phyloP scores from a whole-genome alignment of 371 early-diverging fungal genomes.

The Circinella minor region DNA sequence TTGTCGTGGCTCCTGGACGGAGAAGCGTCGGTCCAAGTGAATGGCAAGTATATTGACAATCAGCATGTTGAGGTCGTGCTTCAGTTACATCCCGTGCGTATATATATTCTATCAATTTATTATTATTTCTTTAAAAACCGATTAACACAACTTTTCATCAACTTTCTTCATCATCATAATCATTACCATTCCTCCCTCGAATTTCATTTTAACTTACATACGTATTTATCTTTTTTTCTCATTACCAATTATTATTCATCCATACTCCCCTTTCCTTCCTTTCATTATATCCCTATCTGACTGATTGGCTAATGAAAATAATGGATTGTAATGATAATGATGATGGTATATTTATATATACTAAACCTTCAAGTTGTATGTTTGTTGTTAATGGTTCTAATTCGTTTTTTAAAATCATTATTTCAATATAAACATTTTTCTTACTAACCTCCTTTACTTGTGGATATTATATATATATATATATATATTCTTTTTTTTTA shows the following conservation, averaged over 20 bases:
- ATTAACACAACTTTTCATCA: slow-evolving; percentile 1
- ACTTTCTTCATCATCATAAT: not conserved
- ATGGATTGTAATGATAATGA: no score
- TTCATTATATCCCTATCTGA: no score
- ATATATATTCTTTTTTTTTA: not conserved
- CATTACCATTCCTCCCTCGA: no score
- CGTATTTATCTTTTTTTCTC: no score
- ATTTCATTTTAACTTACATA: no score
- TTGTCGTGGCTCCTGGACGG: slow-evolving; percentile 51
- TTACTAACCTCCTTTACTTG: not conserved
- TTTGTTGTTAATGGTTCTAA: no score
- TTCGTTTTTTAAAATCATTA: no score
- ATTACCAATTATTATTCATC: no score
- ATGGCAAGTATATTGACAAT: slow-evolving; percentile 13
- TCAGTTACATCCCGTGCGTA: slow-evolving; percentile 50
- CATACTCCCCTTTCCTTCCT: no score
- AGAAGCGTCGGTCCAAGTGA: slow-evolving; percentile 15
- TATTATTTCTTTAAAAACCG: slow-evolving; percentile 1
- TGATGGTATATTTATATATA: no score
- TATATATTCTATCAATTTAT: not conserved
- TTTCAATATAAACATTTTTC: not conserved
- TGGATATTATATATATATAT: not conserved
- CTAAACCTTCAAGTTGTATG: no score
- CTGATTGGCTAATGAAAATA: no score
- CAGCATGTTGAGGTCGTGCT: slow-evolving; percentile 30